Percentiles rank a stretch among this genome's conserved stretches.
phyloP scores from a whole-genome alignment of 495 filamentous ascomycete species.

The Neurospora cerealis region DNA sequence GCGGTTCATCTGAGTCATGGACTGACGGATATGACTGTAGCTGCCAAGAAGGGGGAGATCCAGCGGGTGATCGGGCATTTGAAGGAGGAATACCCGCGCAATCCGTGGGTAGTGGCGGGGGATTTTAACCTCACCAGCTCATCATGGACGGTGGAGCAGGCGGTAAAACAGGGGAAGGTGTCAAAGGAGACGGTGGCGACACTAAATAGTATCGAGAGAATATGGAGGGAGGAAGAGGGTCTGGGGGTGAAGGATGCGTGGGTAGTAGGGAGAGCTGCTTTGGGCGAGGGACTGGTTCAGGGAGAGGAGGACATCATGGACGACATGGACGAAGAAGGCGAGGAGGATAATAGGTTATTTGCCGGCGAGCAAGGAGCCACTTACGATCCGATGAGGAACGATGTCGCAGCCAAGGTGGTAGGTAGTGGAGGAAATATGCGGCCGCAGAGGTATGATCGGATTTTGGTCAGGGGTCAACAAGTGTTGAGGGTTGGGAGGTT shows the following conservation, averaged over 20 bases:
- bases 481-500: conserved; percentile 28
- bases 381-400: conserved; percentile 43
- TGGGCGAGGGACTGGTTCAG: conserved; percentile 11
- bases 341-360: conserved; percentile 9
- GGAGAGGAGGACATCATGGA: conserved; percentile 1
- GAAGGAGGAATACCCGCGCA: conserved; percentile 16
- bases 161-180: conserved; percentile 34
- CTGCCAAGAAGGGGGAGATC: conserved; percentile 39
- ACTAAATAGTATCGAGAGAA: conserved; percentile 23
- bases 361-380: conserved; percentile 49
- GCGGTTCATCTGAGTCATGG: conserved; percentile 45
- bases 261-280: conserved; percentile 23
- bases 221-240: conserved; percentile 15
- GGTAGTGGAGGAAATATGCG: conserved; percentile 30
- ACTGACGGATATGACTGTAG: conserved; percentile 41
- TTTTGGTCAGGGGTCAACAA: conserved; percentile 34
- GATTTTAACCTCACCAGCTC: conserved; percentile 51
- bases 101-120: conserved; percentile 44
- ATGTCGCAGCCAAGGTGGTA: conserved; percentile 34
- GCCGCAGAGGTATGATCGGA: conserved; percentile 51
- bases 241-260: conserved; percentile 33
- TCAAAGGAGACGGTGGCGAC: conserved; percentile 23
- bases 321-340: conserved; percentile 6
- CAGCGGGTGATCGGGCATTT: conserved; percentile 34
- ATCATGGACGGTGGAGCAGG: conserved; percentile 35